phyloP scores from a whole-genome alignment of 2,329 filamentous ascomycete species.

The Kalmusia sp. region DNA sequence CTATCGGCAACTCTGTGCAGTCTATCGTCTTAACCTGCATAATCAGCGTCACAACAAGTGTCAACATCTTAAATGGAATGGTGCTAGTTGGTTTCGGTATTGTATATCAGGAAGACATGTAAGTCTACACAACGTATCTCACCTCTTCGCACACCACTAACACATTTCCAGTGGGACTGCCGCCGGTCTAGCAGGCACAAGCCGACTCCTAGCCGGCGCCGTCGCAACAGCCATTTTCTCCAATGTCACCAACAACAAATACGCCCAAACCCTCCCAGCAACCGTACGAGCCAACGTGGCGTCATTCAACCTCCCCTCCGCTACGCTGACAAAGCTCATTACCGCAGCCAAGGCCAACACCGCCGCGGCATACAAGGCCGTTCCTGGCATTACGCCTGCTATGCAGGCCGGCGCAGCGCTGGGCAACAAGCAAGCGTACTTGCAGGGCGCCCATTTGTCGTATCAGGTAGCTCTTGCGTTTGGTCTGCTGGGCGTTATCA shows the following conservation, averaged over 20 bases:
- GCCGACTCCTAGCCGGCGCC: constrained; percentile 34
- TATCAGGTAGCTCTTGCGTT: constrained; percentile 44
- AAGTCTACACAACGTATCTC: no score
- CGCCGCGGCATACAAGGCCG: constrained; percentile 31
- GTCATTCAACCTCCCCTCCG: constrained; percentile 24
- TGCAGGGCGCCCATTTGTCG: constrained; percentile 30
- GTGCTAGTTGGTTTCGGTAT: constrained; percentile 39
- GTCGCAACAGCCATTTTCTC: constrained; percentile 37
- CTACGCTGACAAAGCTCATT: constrained; percentile 23
- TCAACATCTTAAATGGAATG: constrained; percentile 39
- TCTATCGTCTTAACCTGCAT: constrained; percentile 36
- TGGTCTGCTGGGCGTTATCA: constrained; percentile 32
- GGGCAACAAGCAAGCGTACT: constrained; percentile 38
- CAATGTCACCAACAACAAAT: constrained; percentile 39
- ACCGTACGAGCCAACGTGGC: constrained; percentile 24
- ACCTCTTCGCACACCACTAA: not conserved
- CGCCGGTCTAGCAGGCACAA: constrained; percentile 37
- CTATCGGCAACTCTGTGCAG: not conserved
- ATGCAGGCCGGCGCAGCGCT: constrained; percentile 33
- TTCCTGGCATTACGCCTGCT: constrained; percentile 37
- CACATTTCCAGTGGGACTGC: constrained; percentile 27
- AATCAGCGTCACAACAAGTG: constrained; percentile 33
- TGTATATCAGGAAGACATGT: constrained; percentile 38
- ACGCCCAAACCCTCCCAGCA: constrained; percentile 19
- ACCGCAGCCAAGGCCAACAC: constrained; percentile 30